These are phyloP conservation scores for Starmera dryadoides DNA, from an alignment of 805 yeast genomes.

Conservation along the genomic window DNA sequence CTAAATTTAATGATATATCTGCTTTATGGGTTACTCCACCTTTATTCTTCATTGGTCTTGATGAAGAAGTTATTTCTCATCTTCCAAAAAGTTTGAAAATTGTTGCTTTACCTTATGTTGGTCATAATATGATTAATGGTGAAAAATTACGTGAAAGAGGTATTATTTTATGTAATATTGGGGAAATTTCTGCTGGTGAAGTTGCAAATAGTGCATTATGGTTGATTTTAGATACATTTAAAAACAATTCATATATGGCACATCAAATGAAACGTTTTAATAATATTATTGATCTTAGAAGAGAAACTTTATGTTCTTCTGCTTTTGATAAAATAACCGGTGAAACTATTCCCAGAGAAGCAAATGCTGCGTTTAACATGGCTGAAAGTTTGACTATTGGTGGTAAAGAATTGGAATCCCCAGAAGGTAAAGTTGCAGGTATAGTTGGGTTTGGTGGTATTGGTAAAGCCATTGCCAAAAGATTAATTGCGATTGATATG, in stretches of 20 bases:
- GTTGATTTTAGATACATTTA: conserved; percentile 50
- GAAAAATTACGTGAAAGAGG: conserved; percentile 34
- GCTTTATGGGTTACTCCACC: conserved; percentile 53
- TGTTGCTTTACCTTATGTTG: conserved; percentile 53
- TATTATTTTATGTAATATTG: conserved; percentile 54
- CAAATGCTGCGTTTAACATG: conserved; percentile 27
- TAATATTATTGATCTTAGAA: conserved; percentile 40
- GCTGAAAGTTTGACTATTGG: conserved; percentile 38
- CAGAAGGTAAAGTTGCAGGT: conserved; percentile 50
- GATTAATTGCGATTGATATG: conserved; percentile 57
- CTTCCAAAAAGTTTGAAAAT: conserved; percentile 42
- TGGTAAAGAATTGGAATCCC: conserved; percentile 39
- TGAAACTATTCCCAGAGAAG: conserved; percentile 15
- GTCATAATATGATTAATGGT: conserved; percentile 47
- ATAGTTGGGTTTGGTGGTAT: conserved; percentile 74
- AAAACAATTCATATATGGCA: conserved; percentile 46
- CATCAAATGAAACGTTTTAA: conserved; percentile 28
- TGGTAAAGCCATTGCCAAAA: conserved; percentile 56
- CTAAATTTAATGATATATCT: conserved; percentile 31
- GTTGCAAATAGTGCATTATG: conserved; percentile 68
- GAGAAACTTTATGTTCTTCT: conserved; percentile 24
- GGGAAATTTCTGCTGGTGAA: conserved; percentile 53
- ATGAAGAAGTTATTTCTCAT: conserved; percentile 33
- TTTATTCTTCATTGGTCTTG: conserved; percentile 39
- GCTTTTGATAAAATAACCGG: conserved; percentile 26